Evolutionary conservation across 192 early-diverging fungal genomes (phyloP).

Genomic region (Backusella sp.): DNA sequence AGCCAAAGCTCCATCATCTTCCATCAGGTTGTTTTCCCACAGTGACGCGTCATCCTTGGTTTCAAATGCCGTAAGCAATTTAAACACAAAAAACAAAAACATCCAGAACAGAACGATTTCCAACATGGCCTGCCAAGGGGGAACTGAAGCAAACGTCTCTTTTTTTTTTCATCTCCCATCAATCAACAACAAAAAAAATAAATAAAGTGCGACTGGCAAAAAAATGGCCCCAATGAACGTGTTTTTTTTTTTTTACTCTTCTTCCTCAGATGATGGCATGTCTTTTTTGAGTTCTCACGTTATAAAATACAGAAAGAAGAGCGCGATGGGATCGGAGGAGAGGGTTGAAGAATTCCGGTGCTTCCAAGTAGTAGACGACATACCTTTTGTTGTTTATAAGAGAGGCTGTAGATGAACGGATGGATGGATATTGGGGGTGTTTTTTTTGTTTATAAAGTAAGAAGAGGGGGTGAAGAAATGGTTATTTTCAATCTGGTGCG

Average conservation of each 20-base stretch:
- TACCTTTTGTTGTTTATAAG: constrained; percentile 14
- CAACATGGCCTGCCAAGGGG: background rate
- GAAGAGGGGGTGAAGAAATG: constrained; percentile 4
- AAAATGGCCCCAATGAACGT: background rate
- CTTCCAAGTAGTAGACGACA: constrained; percentile 18
- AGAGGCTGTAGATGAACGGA: background rate
- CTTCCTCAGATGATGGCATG: constrained; percentile 3
- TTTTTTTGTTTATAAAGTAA: background rate
- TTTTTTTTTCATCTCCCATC: constrained; percentile 2
- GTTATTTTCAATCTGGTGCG: background rate
- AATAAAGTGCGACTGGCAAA: background rate
- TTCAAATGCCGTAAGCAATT: constrained; percentile 1
- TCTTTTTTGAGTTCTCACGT: constrained; percentile 5
- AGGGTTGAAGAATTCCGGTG: constrained; percentile 8
- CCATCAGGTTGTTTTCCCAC: background rate
- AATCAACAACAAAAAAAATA: background rate
- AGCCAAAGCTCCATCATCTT: background rate
- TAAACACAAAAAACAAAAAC: background rate
- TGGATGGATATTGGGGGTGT: constrained; percentile 6
- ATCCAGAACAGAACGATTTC: background rate
- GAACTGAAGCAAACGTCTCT: background rate
- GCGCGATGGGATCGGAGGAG: background rate
- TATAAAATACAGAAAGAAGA: constrained; percentile 11
- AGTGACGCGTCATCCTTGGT: constrained; percentile 6
- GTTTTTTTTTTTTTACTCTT: background rate